phyloP scores from a whole-genome alignment of 2,329 filamentous ascomycete genomes.

The Bipolaris zeicola region DNA sequence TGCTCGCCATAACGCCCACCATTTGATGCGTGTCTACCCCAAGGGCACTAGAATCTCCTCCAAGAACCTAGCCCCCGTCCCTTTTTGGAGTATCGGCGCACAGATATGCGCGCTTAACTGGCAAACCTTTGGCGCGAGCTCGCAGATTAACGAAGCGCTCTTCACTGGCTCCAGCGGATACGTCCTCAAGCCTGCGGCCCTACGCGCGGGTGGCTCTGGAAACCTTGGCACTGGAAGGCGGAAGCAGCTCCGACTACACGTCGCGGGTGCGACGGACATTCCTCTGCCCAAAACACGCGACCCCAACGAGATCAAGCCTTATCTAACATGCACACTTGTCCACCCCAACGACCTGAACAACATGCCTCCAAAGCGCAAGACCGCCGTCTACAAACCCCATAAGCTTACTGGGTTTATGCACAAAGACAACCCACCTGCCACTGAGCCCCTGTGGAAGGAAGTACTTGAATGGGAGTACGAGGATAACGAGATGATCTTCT shows the following conservation, averaged over 20 bases:
- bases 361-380: conserved; percentile 66
- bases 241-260: conserved; percentile 61
- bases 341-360: conserved; percentile 60
- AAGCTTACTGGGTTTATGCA: conserved; percentile 62
- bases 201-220: conserved; percentile 63
- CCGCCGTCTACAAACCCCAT: conserved; percentile 64
- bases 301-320: conserved; percentile 61
- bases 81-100: conserved; percentile 70
- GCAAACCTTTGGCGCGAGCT: conserved; percentile 69
- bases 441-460: conserved; percentile 70
- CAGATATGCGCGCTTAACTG: conserved; percentile 74
- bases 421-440: conserved; percentile 63
- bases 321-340: conserved; percentile 68
- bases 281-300: conserved; percentile 59
- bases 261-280: conserved; percentile 67
- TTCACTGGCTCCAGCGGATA: conserved; percentile 70
- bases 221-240: conserved; percentile 53
- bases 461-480: conserved; percentile 70
- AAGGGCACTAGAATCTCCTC: conserved; percentile 73
- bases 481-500: conserved; percentile 68
- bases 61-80: conserved; percentile 65
- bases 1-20: conserved; percentile 64
- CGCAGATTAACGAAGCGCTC: conserved; percentile 71
- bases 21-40: conserved; percentile 73
- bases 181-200: conserved; percentile 66